Base-by-base conservation (phyloP, 192 early-diverging fungal genomes). In the Backusella tarrabulga region DNA sequence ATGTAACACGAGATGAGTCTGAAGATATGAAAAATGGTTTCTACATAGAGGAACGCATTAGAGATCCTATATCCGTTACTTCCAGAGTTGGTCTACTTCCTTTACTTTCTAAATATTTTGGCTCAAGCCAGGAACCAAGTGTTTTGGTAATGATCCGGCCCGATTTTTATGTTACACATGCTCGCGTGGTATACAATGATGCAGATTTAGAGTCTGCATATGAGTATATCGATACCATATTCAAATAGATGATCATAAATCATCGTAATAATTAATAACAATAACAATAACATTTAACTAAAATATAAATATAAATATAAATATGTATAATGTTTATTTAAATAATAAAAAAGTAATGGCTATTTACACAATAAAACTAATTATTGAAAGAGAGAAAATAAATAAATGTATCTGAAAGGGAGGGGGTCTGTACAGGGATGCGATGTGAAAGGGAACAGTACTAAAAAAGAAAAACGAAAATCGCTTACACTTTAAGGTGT, bases 91-190 rank as follows among this genome's bases (percentile, higher is more conserved):
- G 69, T 44, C 36, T 71, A 14, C 3, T 50, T 19, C 44, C 44
- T 19, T 60, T 44, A 19, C 21, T 72, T 21, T 17, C n/a, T 0
- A 63, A 34, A 15, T 23, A 54, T 14, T 46, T 72, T 17, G 29
- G 23, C 2, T 21, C 34, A 6, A n/a, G 17, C 12, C 11, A 46
- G 7, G 23, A 63, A 32, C 72, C 77, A 9, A 35, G 32, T 17
- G 73, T 50, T 0, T 15, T 82, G 36, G 29, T 82, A 4, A 56
- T 82, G 40, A 7, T 82, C 11, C 72, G 81, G n/a, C 81, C 81
- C 14, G 81, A 82, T 46, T 67, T 35, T 40, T 82, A 78, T 56
- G 68, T 82, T 15, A 68, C 76, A 19, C 66, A 78, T 35, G 63
- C 34, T 63, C 56, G 56, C 56, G 56, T 63, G 56, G 56, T 63